Conservation (phyloP, 345 rosid species). For the Boechera retrofracta region DNA sequence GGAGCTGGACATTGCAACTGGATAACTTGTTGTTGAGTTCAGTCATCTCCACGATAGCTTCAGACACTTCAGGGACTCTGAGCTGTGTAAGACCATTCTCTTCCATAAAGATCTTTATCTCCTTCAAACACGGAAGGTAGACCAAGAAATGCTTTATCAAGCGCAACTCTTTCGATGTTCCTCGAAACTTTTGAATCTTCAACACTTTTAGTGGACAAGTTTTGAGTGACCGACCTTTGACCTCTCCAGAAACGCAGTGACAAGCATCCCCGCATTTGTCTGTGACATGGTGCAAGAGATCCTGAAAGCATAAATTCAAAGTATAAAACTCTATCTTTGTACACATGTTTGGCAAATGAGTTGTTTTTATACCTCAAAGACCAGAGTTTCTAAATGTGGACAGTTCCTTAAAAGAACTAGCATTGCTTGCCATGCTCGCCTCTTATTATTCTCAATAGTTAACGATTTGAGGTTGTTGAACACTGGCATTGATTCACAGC, state of each 20-base stretch:
- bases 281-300: no score
- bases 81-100: not conserved
- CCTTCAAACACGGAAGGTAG: not conserved
- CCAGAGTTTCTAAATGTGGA: no score
- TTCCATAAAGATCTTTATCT: not conserved
- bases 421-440: no score
- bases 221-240: not conserved
- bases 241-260: not conserved
- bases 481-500: no score
- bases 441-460: no score
- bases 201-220: not conserved
- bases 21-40: not conserved
- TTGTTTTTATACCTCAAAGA: no score
- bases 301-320: no score
- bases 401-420: no score
- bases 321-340: no score
- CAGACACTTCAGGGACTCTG: not conserved
- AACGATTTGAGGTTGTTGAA: no score
- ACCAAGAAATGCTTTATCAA: not conserved
- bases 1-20: no score
- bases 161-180: not conserved
- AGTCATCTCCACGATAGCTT: not conserved
- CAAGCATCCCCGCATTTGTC: constrained; percentile 21
- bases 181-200: not conserved
- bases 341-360: no score